phyloP scores from a whole-genome alignment of 1,139 yeast species.

The Spencermartinsiella ligniputridi region DNA sequence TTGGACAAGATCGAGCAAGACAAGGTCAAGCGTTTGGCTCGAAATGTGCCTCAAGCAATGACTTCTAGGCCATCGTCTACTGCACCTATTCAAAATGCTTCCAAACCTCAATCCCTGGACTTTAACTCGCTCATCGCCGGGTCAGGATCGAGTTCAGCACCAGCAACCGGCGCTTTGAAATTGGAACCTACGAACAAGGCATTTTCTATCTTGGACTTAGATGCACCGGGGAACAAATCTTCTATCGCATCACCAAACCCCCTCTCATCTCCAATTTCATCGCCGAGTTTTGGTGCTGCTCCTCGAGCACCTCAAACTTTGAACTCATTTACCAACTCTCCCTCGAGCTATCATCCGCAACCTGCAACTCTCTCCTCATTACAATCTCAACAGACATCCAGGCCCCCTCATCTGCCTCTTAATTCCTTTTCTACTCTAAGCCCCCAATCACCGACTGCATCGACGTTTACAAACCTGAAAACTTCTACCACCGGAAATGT shows the following conservation, averaged over 20 bases:
- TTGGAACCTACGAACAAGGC: neutral
- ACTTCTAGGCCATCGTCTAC: neutral
- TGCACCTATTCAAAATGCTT: neutral
- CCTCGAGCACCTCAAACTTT: neutral
- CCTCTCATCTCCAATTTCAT: neutral
- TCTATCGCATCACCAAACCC: too few species aligned
- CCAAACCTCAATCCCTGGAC: constrained; percentile 11
- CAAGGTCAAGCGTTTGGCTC: constrained; percentile 22
- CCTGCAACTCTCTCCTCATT: neutral
- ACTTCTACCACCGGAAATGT: neutral
- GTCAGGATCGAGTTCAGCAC: neutral
- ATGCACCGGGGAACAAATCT: neutral
- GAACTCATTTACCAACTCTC: neutral
- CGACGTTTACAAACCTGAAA: neutral
- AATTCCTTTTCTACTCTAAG: neutral
- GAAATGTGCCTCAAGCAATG: constrained; percentile 9
- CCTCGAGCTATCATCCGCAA: too few species aligned
- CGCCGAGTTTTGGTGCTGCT: neutral
- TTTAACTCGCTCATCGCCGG: constrained; percentile 14
- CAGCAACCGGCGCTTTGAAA: neutral
- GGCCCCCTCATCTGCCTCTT: too few species aligned
- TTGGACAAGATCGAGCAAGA: constrained; percentile 26
- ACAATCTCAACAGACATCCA: too few species aligned
- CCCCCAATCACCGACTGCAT: neutral
- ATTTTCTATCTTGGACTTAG: neutral